These are phyloP conservation scores for Quercus phellos DNA, from an alignment of 331 rosid species.

Conservation along the genomic window DNA sequence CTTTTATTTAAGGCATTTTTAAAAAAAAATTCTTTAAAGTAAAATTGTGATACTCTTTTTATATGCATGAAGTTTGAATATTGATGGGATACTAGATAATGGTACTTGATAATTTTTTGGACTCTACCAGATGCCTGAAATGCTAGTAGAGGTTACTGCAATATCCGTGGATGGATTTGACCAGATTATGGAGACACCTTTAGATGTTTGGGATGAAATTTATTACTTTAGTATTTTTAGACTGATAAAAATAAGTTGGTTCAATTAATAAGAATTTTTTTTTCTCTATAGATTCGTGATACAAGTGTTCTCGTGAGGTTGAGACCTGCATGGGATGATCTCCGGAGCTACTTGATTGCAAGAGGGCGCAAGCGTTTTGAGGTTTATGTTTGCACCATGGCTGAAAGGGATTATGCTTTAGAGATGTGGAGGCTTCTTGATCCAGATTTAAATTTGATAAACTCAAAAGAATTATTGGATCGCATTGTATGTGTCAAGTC, in stretches of 20 bases:
- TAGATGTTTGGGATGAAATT: background rate
- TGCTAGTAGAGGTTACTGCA: background rate
- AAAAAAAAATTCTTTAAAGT: background rate
- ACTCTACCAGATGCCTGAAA: background rate
- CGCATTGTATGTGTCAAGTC: constrained; percentile 98
- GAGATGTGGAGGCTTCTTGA: constrained; percentile 99
- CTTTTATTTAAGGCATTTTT: background rate
- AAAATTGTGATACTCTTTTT: constrained; percentile 1
- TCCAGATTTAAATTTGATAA: constrained; percentile 94
- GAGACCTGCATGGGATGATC: constrained; percentile 99
- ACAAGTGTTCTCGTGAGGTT: constrained; percentile 98
- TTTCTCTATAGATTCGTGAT: constrained; percentile 74
- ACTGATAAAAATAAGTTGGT: constrained; percentile 9
- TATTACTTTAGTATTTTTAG: background rate
- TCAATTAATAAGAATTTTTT: constrained; percentile 11
- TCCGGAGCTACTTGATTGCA: constrained; percentile 90
- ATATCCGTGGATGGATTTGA: background rate
- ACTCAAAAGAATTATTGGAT: constrained; percentile 64
- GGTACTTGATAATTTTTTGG: background rate
- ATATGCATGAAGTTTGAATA: background rate
- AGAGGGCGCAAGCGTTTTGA: constrained; percentile 99
- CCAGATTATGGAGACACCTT: background rate
- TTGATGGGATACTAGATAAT: constrained; percentile 4
- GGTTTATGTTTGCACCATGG: constrained; percentile 99
- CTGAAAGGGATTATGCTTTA: constrained; percentile 98